phyloP scores from a whole-genome alignment of 306 rosid species.

The Fragaria iinumae region DNA sequence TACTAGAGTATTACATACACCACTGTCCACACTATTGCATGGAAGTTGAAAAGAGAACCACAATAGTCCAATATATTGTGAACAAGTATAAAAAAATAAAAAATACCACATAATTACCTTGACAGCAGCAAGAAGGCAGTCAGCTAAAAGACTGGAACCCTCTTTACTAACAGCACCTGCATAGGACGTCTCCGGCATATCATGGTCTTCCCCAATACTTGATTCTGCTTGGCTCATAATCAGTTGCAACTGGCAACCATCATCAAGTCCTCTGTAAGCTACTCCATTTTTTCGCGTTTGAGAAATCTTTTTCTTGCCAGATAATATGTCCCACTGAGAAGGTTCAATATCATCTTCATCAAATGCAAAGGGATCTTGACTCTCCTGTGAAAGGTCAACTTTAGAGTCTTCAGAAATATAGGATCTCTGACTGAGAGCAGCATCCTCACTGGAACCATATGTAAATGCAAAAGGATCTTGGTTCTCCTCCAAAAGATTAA shows the following conservation, averaged over 20 bases:
- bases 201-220: conserved; percentile 42
- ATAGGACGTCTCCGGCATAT: conserved; percentile 37
- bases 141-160: conserved; percentile 58
- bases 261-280: conserved; percentile 43
- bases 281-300: conserved; percentile 35
- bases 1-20: neutral
- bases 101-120: conserved; percentile 46
- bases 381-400: conserved; percentile 49
- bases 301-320: conserved; percentile 54
- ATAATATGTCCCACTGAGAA: conserved; percentile 88
- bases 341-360: conserved; percentile 82
- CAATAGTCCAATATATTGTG: neutral
- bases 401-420: conserved; percentile 34
- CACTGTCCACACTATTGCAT: neutral
- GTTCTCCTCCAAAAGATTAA: conserved; percentile 50
- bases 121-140: conserved; percentile 80
- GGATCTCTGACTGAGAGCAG: conserved; percentile 23
- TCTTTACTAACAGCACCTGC: conserved; percentile 45
- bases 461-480: conserved; percentile 64
- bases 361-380: conserved; percentile 91
- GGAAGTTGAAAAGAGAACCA: conserved; percentile 6
- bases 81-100: conserved; percentile 3
- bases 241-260: conserved; percentile 51
- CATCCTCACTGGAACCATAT: conserved; percentile 44
- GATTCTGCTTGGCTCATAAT: conserved; percentile 48